Percentiles rank a stretch among this genome's conserved stretches.
Conservation (phyloP, 73 alveolate genomes). For the Paramecium bursaria region DNA sequence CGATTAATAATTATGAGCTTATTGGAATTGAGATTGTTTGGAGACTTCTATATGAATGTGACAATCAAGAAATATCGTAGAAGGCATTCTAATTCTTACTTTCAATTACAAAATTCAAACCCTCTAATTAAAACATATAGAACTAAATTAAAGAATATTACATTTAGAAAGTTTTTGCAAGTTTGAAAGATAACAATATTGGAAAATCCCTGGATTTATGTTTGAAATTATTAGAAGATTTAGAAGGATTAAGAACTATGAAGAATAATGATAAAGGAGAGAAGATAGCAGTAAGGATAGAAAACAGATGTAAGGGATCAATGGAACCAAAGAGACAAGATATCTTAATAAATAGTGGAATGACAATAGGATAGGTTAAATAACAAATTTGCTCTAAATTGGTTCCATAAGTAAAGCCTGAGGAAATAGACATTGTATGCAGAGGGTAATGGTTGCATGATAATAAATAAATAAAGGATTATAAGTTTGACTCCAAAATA, state of each 20-base stretch:
- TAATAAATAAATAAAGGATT: constrained; percentile 17
- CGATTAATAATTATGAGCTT: not conserved
- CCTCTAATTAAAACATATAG: not conserved
- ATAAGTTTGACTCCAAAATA: not conserved
- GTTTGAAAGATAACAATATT: not conserved
- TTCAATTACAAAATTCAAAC: not conserved
- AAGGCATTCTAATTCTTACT: not conserved
- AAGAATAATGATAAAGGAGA: constrained; percentile 26
- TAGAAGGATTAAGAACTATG: constrained; percentile 43
- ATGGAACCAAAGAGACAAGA: constrained; percentile 51
- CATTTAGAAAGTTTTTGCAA: not conserved
- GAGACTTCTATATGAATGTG: not conserved
- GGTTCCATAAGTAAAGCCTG: not conserved
- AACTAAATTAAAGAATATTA: constrained; percentile 7
- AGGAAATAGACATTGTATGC: constrained; percentile 25
- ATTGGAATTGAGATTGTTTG: constrained; percentile 30
- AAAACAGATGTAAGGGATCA: constrained; percentile 29
- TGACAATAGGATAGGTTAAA: constrained; percentile 11
- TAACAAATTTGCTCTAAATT: constrained; percentile 21
- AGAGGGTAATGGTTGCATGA: constrained; percentile 11
- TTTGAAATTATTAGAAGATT: constrained; percentile 25
- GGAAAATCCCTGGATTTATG: not conserved
- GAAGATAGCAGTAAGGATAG: constrained; percentile 5
- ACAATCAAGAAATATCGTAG: not conserved
- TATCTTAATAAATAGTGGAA: not conserved